Conservation (phyloP, 208 protist genomes). For the Acanthamoeba lugdunensis region DNA sequence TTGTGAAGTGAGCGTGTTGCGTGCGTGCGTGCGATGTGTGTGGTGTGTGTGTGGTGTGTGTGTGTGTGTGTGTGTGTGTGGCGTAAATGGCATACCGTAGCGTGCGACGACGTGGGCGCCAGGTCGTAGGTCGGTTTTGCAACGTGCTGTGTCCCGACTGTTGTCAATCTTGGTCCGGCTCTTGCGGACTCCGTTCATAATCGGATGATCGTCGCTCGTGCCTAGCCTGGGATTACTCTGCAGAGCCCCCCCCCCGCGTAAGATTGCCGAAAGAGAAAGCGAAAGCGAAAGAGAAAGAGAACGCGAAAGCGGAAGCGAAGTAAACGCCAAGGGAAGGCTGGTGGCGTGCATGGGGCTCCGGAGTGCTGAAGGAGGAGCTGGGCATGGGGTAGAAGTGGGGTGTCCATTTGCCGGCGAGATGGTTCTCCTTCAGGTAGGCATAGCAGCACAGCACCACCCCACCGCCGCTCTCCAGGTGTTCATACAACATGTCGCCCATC, state of each 20-base stretch:
- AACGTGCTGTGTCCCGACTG: background rate
- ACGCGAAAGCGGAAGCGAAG: no score
- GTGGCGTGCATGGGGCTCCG: background rate
- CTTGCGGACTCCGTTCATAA: background rate
- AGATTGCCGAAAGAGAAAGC: background rate
- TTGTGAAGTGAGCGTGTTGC: background rate
- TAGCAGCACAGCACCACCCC: slow-evolving; percentile 26
- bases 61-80: background rate
- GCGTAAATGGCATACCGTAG: background rate
- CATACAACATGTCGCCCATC: background rate
- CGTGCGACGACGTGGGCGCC: background rate
- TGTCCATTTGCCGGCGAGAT: background rate
- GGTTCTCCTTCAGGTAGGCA: background rate
- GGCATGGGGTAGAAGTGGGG: slow-evolving; percentile 28
- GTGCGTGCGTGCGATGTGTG: background rate
- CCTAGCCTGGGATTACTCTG: background rate
- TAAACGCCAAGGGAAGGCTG: no score
- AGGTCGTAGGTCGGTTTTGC: background rate
- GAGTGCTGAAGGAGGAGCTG: background rate
- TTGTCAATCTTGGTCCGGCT: background rate
- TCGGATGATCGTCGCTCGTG: background rate
- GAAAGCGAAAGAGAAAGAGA: no score
- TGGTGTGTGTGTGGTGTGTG: background rate
- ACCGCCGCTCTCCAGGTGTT: slow-evolving; percentile 24
- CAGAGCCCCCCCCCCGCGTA: background rate